These are phyloP conservation scores for Erythrobasidium yunnanense DNA, from an alignment of 768 basidiomycete genomes.

Conservation along the genomic window DNA sequence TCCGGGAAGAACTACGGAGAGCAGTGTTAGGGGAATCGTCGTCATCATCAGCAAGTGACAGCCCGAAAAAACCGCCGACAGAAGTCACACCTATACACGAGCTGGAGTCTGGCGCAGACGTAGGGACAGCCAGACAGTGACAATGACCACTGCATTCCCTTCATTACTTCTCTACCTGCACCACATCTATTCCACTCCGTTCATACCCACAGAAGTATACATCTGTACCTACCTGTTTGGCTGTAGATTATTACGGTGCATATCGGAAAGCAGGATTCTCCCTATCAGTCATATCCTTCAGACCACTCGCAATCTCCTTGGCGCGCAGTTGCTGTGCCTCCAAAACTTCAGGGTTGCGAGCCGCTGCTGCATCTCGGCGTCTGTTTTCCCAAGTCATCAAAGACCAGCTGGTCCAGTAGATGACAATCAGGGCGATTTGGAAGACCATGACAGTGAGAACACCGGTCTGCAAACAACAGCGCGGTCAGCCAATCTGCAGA, in stretches of 20 bases:
- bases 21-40: not conserved
- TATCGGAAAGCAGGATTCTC: constrained; percentile 1
- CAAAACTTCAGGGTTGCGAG: not conserved
- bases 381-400: not conserved
- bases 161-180: too few relatives aligned
- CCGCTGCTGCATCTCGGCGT: not conserved
- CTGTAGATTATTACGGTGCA: not conserved
- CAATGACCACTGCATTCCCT: too few relatives aligned
- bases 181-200: too few relatives aligned
- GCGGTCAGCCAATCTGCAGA: too few relatives aligned
- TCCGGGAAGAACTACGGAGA: not conserved
- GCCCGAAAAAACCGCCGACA: not conserved
- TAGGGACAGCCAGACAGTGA: constrained; percentile 11
- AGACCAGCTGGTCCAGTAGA: not conserved
- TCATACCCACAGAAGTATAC: too few relatives aligned
- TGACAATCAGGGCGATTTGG: not conserved
- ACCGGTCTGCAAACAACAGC: too few relatives aligned
- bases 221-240: too few relatives aligned
- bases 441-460: not conserved
- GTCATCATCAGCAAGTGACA: not conserved
- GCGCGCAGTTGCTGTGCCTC: not conserved
- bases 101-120: constrained; percentile 1
- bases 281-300: not conserved
- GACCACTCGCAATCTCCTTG: not conserved
- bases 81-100: not conserved